Evolutionary conservation across 495 filamentous ascomycete genomes (phyloP), one percentile per base, ranked within the genome.

Genomic region (Aspergillus coremiiformis): DNA sequence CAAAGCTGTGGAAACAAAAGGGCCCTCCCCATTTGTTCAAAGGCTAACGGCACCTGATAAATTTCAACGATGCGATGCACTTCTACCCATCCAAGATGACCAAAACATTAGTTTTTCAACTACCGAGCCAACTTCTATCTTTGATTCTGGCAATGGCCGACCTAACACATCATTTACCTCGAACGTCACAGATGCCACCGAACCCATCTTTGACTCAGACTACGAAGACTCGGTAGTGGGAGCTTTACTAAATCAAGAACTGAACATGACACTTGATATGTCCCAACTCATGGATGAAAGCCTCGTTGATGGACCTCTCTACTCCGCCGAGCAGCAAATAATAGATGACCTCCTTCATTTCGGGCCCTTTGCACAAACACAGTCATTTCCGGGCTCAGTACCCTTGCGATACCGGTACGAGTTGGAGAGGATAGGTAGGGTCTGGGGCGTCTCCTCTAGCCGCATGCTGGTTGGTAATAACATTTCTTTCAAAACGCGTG

Each of bases 391-490:
- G 4, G 44, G 46, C 7, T 65, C 56, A 14, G 54, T 76, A 2
- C 63, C 70, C 4, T 54, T 79, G 21, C 62, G 73, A 6, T 66
- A 71, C 39, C 61, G 74, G 2, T 78, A 77, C 49, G 76, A 78
- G 47, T 26, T 77, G 43, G 66, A 67, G 24, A 61, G 74, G 20
- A 61, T 78, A 20, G 65, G 62, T 6, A 58, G 63, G 11, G 53
- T 62, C 1, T 77, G 68, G 64, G 47, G 58, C 11, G 55, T 78
- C 2, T 57, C 69, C 12, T 49, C 71, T 6, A 51, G 64, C 5
- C 45, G 55, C 2, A 73, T 77, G 53, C 49, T 67, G 9, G 54
- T 50, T 5, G 61, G 59, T 0, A 56, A 61, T 29, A 59, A 32
- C 33, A 52, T 64, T 32, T 52, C 62, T 0, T 60, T 59, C 50